Conservation (phyloP, 2,329 filamentous ascomycete species). For the Eutypella sp. region DNA sequence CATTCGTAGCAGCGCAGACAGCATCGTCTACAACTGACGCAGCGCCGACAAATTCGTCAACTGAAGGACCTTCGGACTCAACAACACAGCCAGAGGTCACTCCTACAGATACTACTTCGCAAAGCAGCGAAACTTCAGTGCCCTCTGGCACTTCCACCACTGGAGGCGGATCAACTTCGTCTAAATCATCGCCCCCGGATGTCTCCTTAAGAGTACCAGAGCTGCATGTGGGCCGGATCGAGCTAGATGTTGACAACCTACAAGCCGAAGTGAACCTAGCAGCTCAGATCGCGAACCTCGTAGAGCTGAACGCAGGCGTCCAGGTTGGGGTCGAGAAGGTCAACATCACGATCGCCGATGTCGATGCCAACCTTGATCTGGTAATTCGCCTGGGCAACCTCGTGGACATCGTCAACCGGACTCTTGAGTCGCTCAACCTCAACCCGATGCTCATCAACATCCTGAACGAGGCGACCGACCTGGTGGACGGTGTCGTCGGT, state of each 20-base stretch:
- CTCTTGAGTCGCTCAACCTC: constrained; percentile 53
- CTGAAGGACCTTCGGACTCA: constrained; percentile 2
- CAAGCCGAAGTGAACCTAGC: constrained; percentile 56
- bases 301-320: constrained; percentile 50
- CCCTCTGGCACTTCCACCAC: constrained; percentile 14
- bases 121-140: constrained; percentile 5
- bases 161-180: constrained; percentile 19
- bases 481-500: constrained; percentile 50
- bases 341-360: constrained; percentile 58
- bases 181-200: constrained; percentile 38
- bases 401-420: constrained; percentile 57
- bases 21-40: constrained; percentile 22
- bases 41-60: constrained; percentile 7
- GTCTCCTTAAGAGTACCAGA: constrained; percentile 54
- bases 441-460: constrained; percentile 56
- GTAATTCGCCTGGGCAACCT: constrained; percentile 56
- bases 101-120: constrained; percentile 6
- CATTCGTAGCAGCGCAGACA: constrained; percentile 27
- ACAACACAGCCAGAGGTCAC: constrained; percentile 11
- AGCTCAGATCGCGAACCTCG: constrained; percentile 54
- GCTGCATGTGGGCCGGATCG: constrained; percentile 54
- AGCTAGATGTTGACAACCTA: constrained; percentile 55
- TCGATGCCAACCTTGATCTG: constrained; percentile 54
- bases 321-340: constrained; percentile 44
- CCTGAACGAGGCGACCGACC: constrained; percentile 46